phyloP scores from a whole-genome alignment of 768 basidiomycete genomes.

The Hortiboletus campestris region DNA sequence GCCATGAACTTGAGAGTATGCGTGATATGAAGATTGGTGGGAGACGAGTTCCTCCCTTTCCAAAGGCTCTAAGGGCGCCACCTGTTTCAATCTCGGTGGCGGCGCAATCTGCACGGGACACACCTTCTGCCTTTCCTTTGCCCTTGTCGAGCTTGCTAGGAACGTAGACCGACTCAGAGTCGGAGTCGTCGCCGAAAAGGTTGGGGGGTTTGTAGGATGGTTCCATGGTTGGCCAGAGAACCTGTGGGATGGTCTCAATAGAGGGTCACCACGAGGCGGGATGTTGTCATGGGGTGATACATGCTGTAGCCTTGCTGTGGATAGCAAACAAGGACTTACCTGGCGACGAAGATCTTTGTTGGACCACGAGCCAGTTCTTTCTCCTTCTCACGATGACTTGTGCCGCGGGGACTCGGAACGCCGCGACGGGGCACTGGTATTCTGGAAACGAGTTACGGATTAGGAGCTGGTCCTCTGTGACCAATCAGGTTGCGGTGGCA shows the following conservation, averaged over 20 bases:
- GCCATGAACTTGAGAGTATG: background rate
- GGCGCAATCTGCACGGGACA: background rate
- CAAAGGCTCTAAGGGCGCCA: constrained; percentile 9
- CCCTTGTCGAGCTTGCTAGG: constrained; percentile 18
- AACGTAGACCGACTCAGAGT: background rate
- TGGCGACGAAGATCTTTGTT: constrained; percentile 9
- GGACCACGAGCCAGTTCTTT: no score
- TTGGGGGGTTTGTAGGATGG: constrained; percentile 8
- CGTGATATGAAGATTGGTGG: background rate
- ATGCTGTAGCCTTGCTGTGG: constrained; percentile 13
- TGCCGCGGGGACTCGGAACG: no score
- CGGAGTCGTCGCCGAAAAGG: background rate
- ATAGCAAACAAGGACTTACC: constrained; percentile 5
- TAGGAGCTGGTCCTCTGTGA: no score
- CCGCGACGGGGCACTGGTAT: no score
- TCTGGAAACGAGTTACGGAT: no score
- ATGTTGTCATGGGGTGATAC: background rate
- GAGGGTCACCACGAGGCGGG: constrained; percentile 9
- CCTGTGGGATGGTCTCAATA: constrained; percentile 4
- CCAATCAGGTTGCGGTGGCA: no score
- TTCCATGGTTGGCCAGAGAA: constrained; percentile 9
- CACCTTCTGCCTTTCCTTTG: constrained; percentile 19
- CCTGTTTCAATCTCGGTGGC: background rate
- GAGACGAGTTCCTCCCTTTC: background rate
- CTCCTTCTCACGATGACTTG: no score